These are phyloP conservation scores for Parathielavia appendiculata DNA, from an alignment of 495 filamentous ascomycete species.

Conservation along the genomic window DNA sequence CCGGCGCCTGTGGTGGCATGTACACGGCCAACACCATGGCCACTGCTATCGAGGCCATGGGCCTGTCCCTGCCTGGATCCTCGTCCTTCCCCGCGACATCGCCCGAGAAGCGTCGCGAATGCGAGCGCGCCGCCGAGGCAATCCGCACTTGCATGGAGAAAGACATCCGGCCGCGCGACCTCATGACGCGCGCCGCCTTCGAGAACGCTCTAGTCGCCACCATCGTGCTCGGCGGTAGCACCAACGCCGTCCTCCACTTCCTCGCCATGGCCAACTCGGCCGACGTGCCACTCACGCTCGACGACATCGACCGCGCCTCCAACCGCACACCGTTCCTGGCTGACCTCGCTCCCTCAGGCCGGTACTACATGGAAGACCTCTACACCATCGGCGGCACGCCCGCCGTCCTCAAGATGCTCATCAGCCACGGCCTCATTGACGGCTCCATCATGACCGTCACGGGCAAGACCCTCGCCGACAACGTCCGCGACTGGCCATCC, in stretches of 20 bases:
- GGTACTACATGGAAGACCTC: constrained; percentile 92
- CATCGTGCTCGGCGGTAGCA: constrained; percentile 86
- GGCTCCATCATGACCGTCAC: constrained; percentile 87
- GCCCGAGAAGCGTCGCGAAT: constrained; percentile 89
- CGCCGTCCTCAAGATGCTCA: constrained; percentile 84
- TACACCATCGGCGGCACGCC: constrained; percentile 90
- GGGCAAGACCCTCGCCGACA: constrained; percentile 82
- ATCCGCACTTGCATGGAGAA: constrained; percentile 83
- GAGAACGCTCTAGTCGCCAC: constrained; percentile 92
- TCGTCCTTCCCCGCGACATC: constrained; percentile 84
- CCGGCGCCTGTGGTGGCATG: constrained; percentile 97
- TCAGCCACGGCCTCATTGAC: constrained; percentile 75
- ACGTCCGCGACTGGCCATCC: constrained; percentile 75
- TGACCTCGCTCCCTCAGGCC: constrained; percentile 83
- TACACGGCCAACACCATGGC: constrained; percentile 97
- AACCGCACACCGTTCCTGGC: constrained; percentile 90
- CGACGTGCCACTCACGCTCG: constrained; percentile 72
- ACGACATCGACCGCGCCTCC: constrained; percentile 83
- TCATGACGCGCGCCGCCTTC: constrained; percentile 79
- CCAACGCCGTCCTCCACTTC: constrained; percentile 91
- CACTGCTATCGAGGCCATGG: constrained; percentile 94
- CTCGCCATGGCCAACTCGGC: constrained; percentile 93
- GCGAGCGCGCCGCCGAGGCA: constrained; percentile 75
- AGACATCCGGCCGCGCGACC: constrained; percentile 77
- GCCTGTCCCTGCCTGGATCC: constrained; percentile 80